These are phyloP conservation scores for Naganishia sp. DNA, from an alignment of 1,284 basidiomycete genomes.

Conservation along the genomic window DNA sequence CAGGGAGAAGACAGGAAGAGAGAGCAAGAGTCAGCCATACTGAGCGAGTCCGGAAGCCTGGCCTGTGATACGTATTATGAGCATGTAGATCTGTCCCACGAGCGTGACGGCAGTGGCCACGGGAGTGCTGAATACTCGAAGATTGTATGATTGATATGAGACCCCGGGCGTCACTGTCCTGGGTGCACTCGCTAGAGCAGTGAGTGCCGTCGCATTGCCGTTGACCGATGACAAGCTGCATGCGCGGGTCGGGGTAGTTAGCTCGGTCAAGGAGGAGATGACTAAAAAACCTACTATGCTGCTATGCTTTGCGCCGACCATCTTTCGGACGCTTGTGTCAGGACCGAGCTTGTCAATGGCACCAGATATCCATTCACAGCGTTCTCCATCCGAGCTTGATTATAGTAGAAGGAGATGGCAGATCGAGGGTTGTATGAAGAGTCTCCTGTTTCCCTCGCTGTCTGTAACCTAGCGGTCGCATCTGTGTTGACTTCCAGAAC, in stretches of 20 bases:
- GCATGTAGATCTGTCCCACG: constrained; percentile 61
- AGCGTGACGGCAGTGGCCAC: constrained; percentile 68
- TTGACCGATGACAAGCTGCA: constrained; percentile 41
- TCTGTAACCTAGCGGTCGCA: constrained; percentile 39
- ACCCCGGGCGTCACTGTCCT: constrained; percentile 61
- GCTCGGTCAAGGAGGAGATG: neutral
- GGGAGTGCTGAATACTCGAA: constrained; percentile 67
- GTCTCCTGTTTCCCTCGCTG: constrained; percentile 43
- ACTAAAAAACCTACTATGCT: constrained; percentile 40
- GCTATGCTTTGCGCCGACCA: constrained; percentile 40
- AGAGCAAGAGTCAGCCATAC: constrained; percentile 47
- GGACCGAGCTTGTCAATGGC: constrained; percentile 42
- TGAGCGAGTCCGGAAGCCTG: constrained; percentile 48
- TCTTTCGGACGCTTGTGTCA: constrained; percentile 40
- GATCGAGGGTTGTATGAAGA: constrained; percentile 40
- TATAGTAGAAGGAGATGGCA: constrained; percentile 48
- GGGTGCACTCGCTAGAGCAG: constrained; percentile 61
- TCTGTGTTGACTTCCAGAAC: constrained; percentile 38
- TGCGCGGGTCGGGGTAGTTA: neutral
- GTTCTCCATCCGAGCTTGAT: constrained; percentile 53
- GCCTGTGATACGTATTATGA: constrained; percentile 54
- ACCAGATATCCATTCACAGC: constrained; percentile 51
- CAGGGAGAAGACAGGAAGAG: neutral
- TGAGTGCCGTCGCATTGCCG: constrained; percentile 56
- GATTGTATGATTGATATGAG: constrained; percentile 60